Percentiles rank a stretch among this genome's conserved stretches.
Evolutionary conservation across 2,329 filamentous ascomycete genomes (phyloP).

Genomic region (Mollisiaceae sp.): DNA sequence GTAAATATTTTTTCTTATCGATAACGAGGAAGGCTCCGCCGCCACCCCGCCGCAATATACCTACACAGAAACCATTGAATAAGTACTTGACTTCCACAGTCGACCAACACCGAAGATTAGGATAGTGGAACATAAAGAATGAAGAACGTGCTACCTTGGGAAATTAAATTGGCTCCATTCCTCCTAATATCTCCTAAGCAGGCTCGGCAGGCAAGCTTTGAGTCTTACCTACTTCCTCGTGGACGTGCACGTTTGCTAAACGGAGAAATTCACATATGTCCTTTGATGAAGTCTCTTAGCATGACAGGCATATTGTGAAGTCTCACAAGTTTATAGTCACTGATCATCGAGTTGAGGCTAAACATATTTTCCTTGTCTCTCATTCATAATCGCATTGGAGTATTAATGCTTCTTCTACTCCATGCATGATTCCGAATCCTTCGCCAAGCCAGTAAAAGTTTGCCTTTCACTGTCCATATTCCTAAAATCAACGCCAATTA

Average conservation of each 20-base stretch:
- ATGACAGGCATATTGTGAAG: neutral
- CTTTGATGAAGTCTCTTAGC: neutral
- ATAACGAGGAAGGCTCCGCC: neutral
- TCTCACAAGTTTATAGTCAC: neutral
- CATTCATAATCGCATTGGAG: slow-evolving; percentile 27
- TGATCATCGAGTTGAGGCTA: neutral
- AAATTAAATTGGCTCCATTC: too few species aligned
- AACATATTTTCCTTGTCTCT: neutral
- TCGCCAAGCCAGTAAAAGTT: slow-evolving; percentile 25
- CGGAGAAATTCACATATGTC: too few species aligned
- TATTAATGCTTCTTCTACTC: slow-evolving; percentile 28
- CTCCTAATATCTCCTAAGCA: too few species aligned
- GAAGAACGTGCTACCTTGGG: too few species aligned
- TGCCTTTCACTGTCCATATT: slow-evolving; percentile 30
- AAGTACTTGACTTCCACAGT: too few species aligned
- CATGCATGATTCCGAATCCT: slow-evolving; percentile 24
- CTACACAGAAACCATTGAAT: too few species aligned
- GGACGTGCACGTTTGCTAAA: too few species aligned
- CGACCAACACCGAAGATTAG: too few species aligned
- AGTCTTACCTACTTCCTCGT: too few species aligned
- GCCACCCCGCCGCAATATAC: too few species aligned
- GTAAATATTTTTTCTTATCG: slow-evolving; percentile 15
- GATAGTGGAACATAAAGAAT: too few species aligned
- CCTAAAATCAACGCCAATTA: slow-evolving; percentile 36
- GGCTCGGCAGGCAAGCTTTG: too few species aligned